phyloP scores from a whole-genome alignment of 2,329 filamentous ascomycete genomes.

The Beauveria sp. region DNA sequence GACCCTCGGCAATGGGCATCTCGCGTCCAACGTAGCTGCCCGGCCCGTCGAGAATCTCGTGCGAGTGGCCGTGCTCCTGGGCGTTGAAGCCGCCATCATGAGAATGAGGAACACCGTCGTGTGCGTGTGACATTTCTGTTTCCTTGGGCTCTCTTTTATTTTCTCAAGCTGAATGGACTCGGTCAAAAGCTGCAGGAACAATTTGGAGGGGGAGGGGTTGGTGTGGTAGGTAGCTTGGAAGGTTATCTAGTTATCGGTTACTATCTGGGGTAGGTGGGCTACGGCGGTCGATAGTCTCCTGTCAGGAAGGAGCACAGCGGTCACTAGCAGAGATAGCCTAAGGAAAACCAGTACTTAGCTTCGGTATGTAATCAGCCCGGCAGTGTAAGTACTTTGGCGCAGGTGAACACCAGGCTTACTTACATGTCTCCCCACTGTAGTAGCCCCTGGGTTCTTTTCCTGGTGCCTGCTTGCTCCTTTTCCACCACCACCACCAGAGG shows the following conservation, averaged over 20 bases:
- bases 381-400: too few species aligned
- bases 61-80: slow-evolving; percentile 83
- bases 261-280: too few species aligned
- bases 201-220: background rate
- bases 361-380: too few species aligned
- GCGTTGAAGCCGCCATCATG: slow-evolving; percentile 50
- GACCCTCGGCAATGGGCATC: slow-evolving; percentile 85
- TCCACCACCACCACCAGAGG: too few species aligned
- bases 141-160: background rate
- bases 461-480: too few species aligned
- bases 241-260: background rate
- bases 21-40: slow-evolving; percentile 85
- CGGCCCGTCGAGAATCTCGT: slow-evolving; percentile 90
- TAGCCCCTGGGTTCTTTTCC: too few species aligned
- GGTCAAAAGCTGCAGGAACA: background rate
- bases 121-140: slow-evolving; percentile 32
- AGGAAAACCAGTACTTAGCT: too few species aligned
- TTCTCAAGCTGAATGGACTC: background rate
- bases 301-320: too few species aligned
- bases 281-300: too few species aligned
- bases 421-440: too few species aligned
- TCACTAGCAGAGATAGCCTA: too few species aligned
- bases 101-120: slow-evolving; percentile 48
- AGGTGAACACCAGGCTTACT: too few species aligned
- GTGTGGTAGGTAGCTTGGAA: background rate